Evolutionary conservation across 78 protist genomes (phyloP), one percentile per base, ranked within the genome.

Genomic region (Cavenderia fasciculata): DNA sequence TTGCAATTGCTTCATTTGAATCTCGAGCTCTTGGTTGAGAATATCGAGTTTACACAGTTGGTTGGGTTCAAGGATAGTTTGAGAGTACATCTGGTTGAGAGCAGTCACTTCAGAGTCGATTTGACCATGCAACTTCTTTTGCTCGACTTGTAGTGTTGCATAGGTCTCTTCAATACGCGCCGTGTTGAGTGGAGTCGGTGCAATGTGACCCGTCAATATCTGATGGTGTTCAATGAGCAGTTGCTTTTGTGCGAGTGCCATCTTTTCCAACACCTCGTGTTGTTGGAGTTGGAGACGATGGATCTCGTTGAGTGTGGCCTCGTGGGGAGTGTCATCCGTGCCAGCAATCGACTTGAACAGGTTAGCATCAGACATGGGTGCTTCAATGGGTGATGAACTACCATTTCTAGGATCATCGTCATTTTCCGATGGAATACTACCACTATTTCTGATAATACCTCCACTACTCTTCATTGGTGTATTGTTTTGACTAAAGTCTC

Each of bases 1-100:
- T 6, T 85, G 85, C 19, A 85, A 51, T 49, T 85, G 91, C 54
- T 68, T 85, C 14, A 51, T 23, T 54, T 85, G 91, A 54, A 85
- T 85, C 21, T 61, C 27, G 21, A 85, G 44, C 36, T 85, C 91
- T 36, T 85, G 91, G 3, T 62, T 40, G 16, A 85, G 47, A 21
- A 77, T 61, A 63, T 77, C 87, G 41, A 77, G 33, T 65, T 77
- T 77, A 51, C 87, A 77, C 29, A 77, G 74, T 77, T 77, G 87
- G 46, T 77, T 77, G 10, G 87, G 87, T 63, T 77, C 87, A 10
- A 77, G 52, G 16, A 77, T 63, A 41, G 87, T 77, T 51, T 77
- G 87, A 38, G 75, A 51, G 51, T 77, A 77, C 87, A 77, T 44
- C 63, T 77, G 87, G 38, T 77, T 77, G 65, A 77, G 72, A 36